phyloP scores from a whole-genome alignment of 1,284 basidiomycete species.

The Wolfiporia cocos region DNA sequence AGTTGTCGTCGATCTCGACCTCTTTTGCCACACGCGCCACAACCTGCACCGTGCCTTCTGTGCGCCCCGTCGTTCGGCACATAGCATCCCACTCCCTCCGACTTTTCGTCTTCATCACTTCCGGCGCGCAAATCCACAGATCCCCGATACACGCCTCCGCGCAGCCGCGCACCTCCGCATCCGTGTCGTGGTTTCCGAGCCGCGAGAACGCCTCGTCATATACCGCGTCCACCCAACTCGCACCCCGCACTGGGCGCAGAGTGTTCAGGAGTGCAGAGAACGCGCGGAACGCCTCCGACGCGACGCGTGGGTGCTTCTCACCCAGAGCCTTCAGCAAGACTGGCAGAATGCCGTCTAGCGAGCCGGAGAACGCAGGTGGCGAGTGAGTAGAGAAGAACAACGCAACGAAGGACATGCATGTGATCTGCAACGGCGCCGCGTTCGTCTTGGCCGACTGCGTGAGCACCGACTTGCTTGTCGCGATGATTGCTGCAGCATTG shows the following conservation, averaged over 20 bases:
- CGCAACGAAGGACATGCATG: slow-evolving; percentile 79
- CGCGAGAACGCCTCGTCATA: slow-evolving; percentile 72
- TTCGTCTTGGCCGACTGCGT: slow-evolving; percentile 59
- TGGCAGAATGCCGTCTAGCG: slow-evolving; percentile 63
- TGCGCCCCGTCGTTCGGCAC: slow-evolving; percentile 71
- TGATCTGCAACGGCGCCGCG: slow-evolving; percentile 72
- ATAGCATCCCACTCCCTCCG: slow-evolving; percentile 78
- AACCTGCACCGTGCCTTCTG: slow-evolving; percentile 66
- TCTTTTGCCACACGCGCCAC: slow-evolving; percentile 67
- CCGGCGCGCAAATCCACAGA: slow-evolving; percentile 82
- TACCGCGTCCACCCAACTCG: slow-evolving; percentile 60
- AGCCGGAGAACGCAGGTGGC: slow-evolving; percentile 54
- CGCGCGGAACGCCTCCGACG: slow-evolving; percentile 79
- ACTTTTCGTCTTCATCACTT: slow-evolving; percentile 53
- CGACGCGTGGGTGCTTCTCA: slow-evolving; percentile 72
- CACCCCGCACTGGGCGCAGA: slow-evolving; percentile 52
- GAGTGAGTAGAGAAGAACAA: slow-evolving; percentile 82
- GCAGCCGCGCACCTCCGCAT: slow-evolving; percentile 83
- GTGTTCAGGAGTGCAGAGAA: slow-evolving; percentile 68
- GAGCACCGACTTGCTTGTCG: slow-evolving; percentile 59
- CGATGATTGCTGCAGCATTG: slow-evolving; percentile 58
- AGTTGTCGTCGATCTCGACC: slow-evolving; percentile 63
- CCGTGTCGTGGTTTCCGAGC: slow-evolving; percentile 78
- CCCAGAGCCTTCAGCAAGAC: slow-evolving; percentile 68
- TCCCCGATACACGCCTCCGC: slow-evolving; percentile 84